These are phyloP conservation scores for Nemania bipapillata DNA, from an alignment of 2,329 filamentous ascomycete genomes.

Conservation along the genomic window DNA sequence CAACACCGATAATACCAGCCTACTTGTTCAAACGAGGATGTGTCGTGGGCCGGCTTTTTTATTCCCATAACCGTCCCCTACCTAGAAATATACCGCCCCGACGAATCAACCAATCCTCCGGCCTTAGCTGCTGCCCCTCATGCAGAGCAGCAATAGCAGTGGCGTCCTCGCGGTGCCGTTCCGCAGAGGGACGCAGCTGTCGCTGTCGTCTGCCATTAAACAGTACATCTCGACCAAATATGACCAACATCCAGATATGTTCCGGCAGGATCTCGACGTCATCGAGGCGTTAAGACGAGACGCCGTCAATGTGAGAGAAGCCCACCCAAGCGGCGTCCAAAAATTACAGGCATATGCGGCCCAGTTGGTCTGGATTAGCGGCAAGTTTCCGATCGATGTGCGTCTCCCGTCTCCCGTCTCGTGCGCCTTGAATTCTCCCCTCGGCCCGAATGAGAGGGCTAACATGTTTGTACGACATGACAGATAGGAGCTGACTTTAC, in stretches of 20 bases:
- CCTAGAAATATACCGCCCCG: not conserved
- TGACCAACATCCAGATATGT: slow-evolving; percentile 98
- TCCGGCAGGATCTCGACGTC: slow-evolving; percentile 82
- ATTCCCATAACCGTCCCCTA: not conserved
- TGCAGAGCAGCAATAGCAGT: slow-evolving; percentile 63
- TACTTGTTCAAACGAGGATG: slow-evolving; percentile 19
- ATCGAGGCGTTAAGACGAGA: slow-evolving; percentile 85
- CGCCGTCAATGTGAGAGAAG: slow-evolving; percentile 88
- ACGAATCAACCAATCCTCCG: not conserved
- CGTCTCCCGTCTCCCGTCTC: slow-evolving; percentile 49
- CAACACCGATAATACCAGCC: not conserved
- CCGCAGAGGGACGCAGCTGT: slow-evolving; percentile 81
- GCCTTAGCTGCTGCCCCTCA: slow-evolving; percentile 27
- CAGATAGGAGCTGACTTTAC: slow-evolving; percentile 94
- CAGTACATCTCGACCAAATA: slow-evolving; percentile 98
- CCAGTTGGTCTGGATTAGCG: slow-evolving; percentile 90
- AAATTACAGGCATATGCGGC: slow-evolving; percentile 92
- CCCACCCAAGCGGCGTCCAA: slow-evolving; percentile 84
- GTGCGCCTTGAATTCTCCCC: not conserved
- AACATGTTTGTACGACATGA: slow-evolving; percentile 12
- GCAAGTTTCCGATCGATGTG: slow-evolving; percentile 96
- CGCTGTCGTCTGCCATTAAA: slow-evolving; percentile 83
- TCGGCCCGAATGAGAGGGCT: not conserved
- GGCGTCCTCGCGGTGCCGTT: slow-evolving; percentile 86
- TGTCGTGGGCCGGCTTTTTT: not conserved